These are phyloP conservation scores for Eruca vesicaria DNA, from an alignment of 441 rosid species.

Conservation along the genomic window DNA sequence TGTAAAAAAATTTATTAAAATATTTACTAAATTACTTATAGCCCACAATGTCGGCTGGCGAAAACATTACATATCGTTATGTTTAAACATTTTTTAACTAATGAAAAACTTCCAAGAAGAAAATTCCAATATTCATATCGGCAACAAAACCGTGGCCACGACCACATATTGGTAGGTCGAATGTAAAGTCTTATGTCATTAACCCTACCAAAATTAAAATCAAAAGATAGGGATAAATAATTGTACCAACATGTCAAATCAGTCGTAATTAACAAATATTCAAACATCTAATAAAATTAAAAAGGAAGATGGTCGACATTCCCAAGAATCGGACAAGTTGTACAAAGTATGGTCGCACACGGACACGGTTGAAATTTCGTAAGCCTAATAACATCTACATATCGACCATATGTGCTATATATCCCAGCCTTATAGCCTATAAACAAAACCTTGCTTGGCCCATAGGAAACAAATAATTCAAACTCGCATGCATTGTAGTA, in stretches of 20 bases:
- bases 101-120: constrained; percentile 22
- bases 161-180: constrained; percentile 24
- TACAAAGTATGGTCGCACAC: background rate
- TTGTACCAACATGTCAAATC: constrained; percentile 32
- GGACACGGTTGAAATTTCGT: background rate
- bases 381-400: constrained; percentile 4
- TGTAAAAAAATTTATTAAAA: background rate
- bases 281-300: background rate
- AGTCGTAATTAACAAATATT: constrained; percentile 4
- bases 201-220: constrained; percentile 25
- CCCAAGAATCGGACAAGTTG: constrained; percentile 3
- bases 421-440: background rate
- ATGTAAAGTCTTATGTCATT: constrained; percentile 25
- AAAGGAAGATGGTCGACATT: background rate
- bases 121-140: constrained; percentile 20
- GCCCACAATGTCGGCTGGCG: background rate
- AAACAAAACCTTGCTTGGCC: background rate
- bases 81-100: background rate
- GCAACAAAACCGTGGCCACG: constrained; percentile 18
- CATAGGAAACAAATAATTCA: constrained; percentile 1
- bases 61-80: background rate
- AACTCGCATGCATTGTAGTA: background rate
- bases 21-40: background rate
- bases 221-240: constrained; percentile 4
- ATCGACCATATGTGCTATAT: background rate